Evolutionary conservation across 2,329 filamentous ascomycete species (phyloP).

Genomic region (Penicillium decumbens): DNA sequence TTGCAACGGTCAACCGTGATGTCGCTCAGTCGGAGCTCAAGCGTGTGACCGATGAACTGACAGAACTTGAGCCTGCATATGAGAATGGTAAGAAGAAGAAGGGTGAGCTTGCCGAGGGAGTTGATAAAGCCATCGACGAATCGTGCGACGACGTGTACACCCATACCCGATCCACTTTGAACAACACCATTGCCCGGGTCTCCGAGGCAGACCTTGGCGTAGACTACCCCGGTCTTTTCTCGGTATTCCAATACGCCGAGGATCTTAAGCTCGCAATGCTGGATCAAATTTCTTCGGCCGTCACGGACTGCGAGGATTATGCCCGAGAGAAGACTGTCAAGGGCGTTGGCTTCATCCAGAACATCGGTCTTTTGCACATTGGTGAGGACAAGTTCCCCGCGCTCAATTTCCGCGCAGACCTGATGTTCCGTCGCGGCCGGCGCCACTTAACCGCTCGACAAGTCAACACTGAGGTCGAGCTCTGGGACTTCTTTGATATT

Average conservation of each 20-base stretch:
- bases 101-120: conserved; percentile 71
- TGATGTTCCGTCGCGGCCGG: conserved; percentile 81
- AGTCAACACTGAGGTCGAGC: conserved; percentile 79
- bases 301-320: conserved; percentile 75
- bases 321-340: conserved; percentile 72
- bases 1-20: conserved; percentile 82
- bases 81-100: conserved; percentile 79
- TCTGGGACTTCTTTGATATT: conserved; percentile 92
- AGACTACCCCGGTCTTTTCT: conserved; percentile 78
- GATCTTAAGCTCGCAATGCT: conserved; percentile 90
- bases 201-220: conserved; percentile 76
- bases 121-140: conserved; percentile 76
- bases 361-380: conserved; percentile 80
- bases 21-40: conserved; percentile 81
- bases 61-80: conserved; percentile 76
- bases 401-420: conserved; percentile 80
- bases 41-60: conserved; percentile 72
- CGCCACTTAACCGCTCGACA: conserved; percentile 76
- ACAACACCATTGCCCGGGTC: conserved; percentile 68
- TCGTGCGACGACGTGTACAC: conserved; percentile 83
- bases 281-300: conserved; percentile 74
- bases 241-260: conserved; percentile 86
- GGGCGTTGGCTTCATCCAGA: conserved; percentile 82
- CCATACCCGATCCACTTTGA: conserved; percentile 71
- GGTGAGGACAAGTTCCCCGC: conserved; percentile 76